These are phyloP conservation scores for Brassica carinata DNA, from an alignment of 345 rosid species.

Conservation along the genomic window DNA sequence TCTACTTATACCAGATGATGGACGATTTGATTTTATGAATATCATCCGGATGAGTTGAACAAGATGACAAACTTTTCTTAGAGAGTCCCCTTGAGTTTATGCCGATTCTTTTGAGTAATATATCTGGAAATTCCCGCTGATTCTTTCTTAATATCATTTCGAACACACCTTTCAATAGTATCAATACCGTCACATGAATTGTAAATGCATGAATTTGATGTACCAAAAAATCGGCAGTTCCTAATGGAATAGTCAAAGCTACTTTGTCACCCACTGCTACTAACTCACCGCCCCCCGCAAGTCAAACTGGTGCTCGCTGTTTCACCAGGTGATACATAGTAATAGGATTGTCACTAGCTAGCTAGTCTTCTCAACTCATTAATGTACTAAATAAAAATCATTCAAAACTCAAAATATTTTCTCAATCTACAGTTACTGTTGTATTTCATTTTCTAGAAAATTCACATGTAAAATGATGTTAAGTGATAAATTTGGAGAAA, in stretches of 20 bases:
- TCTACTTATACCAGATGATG: background rate
- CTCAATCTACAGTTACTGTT: background rate
- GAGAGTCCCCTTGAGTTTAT: background rate
- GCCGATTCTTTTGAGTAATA: too few species aligned
- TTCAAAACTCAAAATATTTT: background rate
- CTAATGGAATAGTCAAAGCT: too few species aligned
- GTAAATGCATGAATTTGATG: too few species aligned
- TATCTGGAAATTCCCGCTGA: too few species aligned
- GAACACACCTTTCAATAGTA: too few species aligned
- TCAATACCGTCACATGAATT: too few species aligned
- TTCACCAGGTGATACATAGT: background rate
- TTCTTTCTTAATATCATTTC: too few species aligned
- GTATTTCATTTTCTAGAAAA: background rate
- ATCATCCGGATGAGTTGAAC: background rate
- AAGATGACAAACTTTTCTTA: background rate
- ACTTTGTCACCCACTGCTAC: too few species aligned
- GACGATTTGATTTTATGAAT: background rate
- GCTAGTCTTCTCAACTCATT: background rate
- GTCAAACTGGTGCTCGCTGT: too few species aligned
- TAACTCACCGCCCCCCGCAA: too few species aligned
- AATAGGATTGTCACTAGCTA: background rate
- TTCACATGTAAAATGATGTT: background rate
- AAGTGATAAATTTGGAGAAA: conserved; percentile 1
- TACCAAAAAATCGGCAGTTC: too few species aligned
- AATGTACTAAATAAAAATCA: background rate